A percentile compares a stretch with the other conserved stretches of the same genome.
Conservation (phyloP, 805 yeast species). For the Cephaloascus fragrans region DNA sequence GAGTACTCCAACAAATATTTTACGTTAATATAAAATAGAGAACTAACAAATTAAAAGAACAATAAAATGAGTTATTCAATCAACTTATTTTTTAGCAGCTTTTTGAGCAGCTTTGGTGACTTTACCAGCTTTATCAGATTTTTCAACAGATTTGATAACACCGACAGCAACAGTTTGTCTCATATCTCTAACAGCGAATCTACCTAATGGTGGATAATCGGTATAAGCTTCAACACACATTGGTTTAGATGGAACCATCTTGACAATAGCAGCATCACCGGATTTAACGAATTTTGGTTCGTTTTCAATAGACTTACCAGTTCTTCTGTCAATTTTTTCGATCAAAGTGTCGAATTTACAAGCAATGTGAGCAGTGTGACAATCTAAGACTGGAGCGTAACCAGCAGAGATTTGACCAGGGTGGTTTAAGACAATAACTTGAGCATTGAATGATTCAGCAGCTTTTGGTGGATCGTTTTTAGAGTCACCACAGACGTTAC, state of each 20-base stretch:
- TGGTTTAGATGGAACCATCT: conserved; percentile 81
- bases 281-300: conserved; percentile 90
- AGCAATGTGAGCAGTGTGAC: conserved; percentile 91
- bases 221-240: conserved; percentile 92
- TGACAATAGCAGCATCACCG: conserved; percentile 94
- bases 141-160: conserved; percentile 93
- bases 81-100: conserved; percentile 64
- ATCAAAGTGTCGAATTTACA: conserved; percentile 75
- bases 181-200: conserved; percentile 89
- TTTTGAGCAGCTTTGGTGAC: conserved; percentile 94
- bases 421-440: conserved; percentile 82
- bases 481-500: conserved; percentile 89
- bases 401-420: conserved; percentile 90
- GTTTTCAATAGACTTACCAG: conserved; percentile 87
- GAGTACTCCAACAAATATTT: too few relatives aligned
- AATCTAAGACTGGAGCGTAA: conserved; percentile 85
- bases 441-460: conserved; percentile 73
- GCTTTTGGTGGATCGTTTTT: conserved; percentile 83
- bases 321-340: conserved; percentile 84
- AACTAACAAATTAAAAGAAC: background rate
- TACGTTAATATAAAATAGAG: too few relatives aligned
- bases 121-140: conserved; percentile 83
- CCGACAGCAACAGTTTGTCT: conserved; percentile 99
- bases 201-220: conserved; percentile 74
- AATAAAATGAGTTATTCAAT: too few relatives aligned